Evolutionary conservation across 1,284 basidiomycete species (phyloP), one percentile per base, ranked within the genome.

Genomic region (Trichosporon faecale): DNA sequence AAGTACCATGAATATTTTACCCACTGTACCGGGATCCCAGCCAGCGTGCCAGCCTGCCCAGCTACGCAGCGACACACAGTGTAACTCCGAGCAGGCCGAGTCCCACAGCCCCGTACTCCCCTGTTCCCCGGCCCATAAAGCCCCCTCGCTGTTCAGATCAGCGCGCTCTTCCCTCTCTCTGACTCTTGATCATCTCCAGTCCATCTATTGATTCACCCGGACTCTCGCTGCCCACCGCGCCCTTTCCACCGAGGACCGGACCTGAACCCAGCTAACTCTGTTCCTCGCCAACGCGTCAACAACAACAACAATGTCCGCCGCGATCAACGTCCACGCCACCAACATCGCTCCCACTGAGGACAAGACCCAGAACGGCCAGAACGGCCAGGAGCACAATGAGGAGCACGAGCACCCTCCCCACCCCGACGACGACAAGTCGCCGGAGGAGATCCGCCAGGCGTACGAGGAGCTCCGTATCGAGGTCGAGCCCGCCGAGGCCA

Each of bases 401-500:
- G 25, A 60, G 27, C 35, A 37, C 11, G 35, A 44, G 40, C 40
- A 44, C 40, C 57, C 14, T 9, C 57, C 31, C 27, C 27, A 61
- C 29, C 27, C 27, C 29, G 27, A 61, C 14, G 55, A 31, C 9
- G 66, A 49, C 31, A 68, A 68, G 27, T 57, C 66, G 16, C 64
- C 68, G 23, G 52, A 72, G 68, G 66, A 75, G 66, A 57, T 66
- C 29, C 44, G 70, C 5, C 46, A 65, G 25, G 76, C 73, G 60
- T 80, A 80, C 68, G 79, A 80, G 61, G 74, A 79, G 70, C 77
- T 79, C 72, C 72, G 81, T 14, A 74, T 75, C n/a, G 73, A 79
- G 70, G 76, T 79, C 14, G 77, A 76, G 52, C 77, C 78, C 7
- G 72, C 72, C 31, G 60, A 75, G 31, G 80, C 80, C 33, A 65